These are phyloP conservation scores for Salix purpurea DNA, from an alignment of 345 rosid species.

Conservation along the genomic window DNA sequence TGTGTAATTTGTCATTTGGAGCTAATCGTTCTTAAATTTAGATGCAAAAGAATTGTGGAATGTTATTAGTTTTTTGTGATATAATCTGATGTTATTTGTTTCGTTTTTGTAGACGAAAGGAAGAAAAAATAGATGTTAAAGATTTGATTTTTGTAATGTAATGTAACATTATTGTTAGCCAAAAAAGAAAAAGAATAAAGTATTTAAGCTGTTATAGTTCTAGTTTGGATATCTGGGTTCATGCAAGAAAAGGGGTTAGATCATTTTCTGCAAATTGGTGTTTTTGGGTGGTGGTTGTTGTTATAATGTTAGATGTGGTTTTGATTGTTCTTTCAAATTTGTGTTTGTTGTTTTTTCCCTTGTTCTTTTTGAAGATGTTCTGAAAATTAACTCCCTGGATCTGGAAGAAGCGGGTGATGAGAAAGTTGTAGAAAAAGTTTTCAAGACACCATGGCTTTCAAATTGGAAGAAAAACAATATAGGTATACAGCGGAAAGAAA, in stretches of 20 bases:
- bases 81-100: too few species aligned
- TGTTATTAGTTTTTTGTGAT: too few species aligned
- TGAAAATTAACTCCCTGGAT: neutral
- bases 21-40: too few species aligned
- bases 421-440: conserved; percentile 2
- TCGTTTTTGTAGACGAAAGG: neutral
- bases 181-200: neutral
- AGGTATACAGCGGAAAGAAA: conserved; percentile 37
- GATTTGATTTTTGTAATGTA: neutral
- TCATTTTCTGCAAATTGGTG: neutral
- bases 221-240: neutral
- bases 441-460: conserved; percentile 43
- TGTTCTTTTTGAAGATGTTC: conserved; percentile 16
- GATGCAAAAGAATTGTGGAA: too few species aligned
- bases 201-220: neutral
- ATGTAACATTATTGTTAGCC: neutral
- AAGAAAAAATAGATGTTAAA: neutral
- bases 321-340: neutral
- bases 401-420: neutral
- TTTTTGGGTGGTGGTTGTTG: neutral
- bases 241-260: neutral
- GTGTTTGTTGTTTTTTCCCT: neutral
- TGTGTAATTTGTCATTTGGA: too few species aligned
- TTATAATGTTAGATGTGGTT: neutral
- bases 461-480: conserved; percentile 10